Percentiles rank a stretch among this genome's conserved stretches.
Conservation (phyloP, 2,329 filamentous ascomycete species). For the Fusarium cicatricum region DNA sequence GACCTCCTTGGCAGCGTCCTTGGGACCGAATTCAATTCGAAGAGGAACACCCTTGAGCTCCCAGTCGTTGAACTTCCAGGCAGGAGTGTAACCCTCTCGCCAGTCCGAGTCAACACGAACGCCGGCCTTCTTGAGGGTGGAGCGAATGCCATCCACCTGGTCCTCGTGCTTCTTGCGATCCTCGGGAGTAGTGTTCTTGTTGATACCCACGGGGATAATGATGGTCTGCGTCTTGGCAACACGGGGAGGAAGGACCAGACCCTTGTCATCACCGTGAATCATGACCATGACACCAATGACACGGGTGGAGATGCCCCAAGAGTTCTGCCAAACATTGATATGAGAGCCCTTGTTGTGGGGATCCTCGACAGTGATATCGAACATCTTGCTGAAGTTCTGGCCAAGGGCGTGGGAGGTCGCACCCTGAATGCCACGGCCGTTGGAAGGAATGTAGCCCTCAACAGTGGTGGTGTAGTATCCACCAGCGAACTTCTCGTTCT, state of each 20-base stretch:
- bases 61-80: slow-evolving; percentile 99
- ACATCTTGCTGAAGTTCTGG: slow-evolving; percentile 99
- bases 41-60: slow-evolving; percentile 96
- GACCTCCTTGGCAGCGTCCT: slow-evolving; percentile 86
- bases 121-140: slow-evolving; percentile 73
- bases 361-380: slow-evolving; percentile 96
- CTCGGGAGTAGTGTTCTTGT: slow-evolving; percentile 83
- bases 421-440: slow-evolving; percentile 95
- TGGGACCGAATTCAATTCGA: slow-evolving; percentile 93
- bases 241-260: slow-evolving; percentile 89
- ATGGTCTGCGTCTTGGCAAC: slow-evolving; percentile 87
- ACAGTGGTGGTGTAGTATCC: slow-evolving; percentile 97
- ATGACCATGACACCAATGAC: slow-evolving; percentile 99
- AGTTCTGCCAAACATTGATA: slow-evolving; percentile 97
- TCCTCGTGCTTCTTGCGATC: slow-evolving; percentile 79
- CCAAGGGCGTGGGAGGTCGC: slow-evolving; percentile 94
- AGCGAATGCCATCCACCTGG: slow-evolving; percentile 75
- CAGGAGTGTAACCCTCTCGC: slow-evolving; percentile 91
- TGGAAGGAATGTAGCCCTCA: slow-evolving; percentile 95
- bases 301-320: slow-evolving; percentile 96
- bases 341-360: slow-evolving; percentile 81
- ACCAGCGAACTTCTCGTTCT: slow-evolving; percentile 98
- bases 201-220: slow-evolving; percentile 92
- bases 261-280: slow-evolving; percentile 96
- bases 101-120: slow-evolving; percentile 83